Evolutionary conservation across 2,329 filamentous ascomycete genomes (phyloP), one percentile per base, ranked within the genome.

Genomic region (Trichoderma breve): DNA sequence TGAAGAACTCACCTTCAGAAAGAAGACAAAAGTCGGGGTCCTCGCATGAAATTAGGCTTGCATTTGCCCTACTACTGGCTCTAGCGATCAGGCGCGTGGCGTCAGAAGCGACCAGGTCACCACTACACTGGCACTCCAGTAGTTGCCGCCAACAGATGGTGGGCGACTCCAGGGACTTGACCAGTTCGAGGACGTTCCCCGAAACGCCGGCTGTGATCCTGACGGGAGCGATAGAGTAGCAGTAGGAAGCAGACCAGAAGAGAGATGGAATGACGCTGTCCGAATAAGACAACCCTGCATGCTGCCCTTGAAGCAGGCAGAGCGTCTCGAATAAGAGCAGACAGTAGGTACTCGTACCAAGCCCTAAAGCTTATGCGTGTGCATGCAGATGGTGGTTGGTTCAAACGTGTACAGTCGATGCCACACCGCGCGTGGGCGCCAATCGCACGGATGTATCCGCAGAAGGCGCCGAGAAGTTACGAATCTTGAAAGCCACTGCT

Each of bases 391-490:
- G 74, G 74, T 76, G 77, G 74, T 64, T 71, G 60, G 68, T n/a
- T 74, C 76, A 51, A 57, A 26, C 62, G 34, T 47, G 11, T 53
- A 24, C 30, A 21, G 43, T 73, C 71, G 75, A 78, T 77, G 73
- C 73, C 76, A 77, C 76, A 73, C 75, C 74, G 74, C 75, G 78
- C 74, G 72, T 76, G 79, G 75, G 77, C 77, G 76, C 79, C 78
- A 80, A 81, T 79, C 76, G 75, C 74, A 78, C 78, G 76, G 77
- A 77, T 78, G 77, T 77, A 81, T 81, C 77, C 78, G 77, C 73
- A 74, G 74, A 76, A 76, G 75, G 75, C 74, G 77, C 74, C 74
- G 75, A 76, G 58, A 55, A 70, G 78, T 80, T 78, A 80, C 76
- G 79, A 80, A 75, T 79, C 76, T 75, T 75, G 30, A 21, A 32